Conservation (phyloP, 2,329 filamentous ascomycete species). For the Diaporthe ilicicola region DNA sequence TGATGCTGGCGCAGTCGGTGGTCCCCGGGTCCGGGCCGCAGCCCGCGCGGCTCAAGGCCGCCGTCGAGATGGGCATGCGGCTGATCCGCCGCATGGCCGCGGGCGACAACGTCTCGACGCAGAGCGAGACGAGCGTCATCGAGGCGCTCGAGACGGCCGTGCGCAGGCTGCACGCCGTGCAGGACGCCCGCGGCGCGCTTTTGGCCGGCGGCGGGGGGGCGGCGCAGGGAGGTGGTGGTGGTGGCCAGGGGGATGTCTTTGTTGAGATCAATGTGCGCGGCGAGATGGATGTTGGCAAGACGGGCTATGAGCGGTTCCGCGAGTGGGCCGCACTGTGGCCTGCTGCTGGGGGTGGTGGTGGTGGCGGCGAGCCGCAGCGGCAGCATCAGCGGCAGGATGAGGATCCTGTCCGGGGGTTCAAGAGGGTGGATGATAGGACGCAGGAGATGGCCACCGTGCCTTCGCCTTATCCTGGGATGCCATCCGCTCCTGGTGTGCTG, state of each 20-base stretch:
- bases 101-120: constrained; percentile 31
- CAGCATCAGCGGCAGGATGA: background rate
- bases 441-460: background rate
- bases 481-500: background rate
- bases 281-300: constrained; percentile 25
- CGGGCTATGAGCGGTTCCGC: constrained; percentile 31
- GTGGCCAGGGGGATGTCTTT: background rate
- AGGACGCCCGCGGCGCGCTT: background rate
- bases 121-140: constrained; percentile 32
- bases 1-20: constrained; percentile 41
- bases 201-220: background rate
- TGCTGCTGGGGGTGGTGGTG: background rate
- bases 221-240: background rate
- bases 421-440: background rate
- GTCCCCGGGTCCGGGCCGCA: background rate
- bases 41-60: constrained; percentile 1
- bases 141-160: constrained; percentile 33
- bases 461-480: constrained; percentile 8
- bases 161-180: constrained; percentile 31
- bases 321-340: constrained; percentile 33
- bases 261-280: constrained; percentile 14
- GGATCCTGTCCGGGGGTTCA: background rate
- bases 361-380: background rate
- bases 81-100: constrained; percentile 32
- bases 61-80: constrained; percentile 31